Evolutionary conservation across 495 filamentous ascomycete genomes (phyloP).

Genomic region (Evernia prunastri): DNA sequence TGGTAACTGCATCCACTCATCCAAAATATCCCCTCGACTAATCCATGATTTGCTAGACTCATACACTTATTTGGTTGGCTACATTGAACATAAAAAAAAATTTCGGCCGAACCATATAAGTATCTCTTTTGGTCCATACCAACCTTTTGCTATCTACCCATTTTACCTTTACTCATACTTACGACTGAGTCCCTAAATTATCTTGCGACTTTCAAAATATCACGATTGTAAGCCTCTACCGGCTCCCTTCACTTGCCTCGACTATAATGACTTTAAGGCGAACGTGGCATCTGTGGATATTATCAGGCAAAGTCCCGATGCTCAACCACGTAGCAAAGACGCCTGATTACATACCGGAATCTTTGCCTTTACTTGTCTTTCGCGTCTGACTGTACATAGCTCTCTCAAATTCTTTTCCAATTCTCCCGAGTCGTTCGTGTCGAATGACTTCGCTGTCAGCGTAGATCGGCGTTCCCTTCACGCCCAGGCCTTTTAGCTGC

Average conservation of each 20-base stretch:
- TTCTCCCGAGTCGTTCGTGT: background rate
- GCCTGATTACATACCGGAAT: background rate
- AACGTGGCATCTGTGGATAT: background rate
- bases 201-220: too few relatives aligned
- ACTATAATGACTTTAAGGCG: too few relatives aligned
- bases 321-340: slow-evolving; percentile 1
- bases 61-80: too few relatives aligned
- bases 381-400: background rate
- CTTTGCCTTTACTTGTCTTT: background rate
- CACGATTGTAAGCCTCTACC: too few relatives aligned
- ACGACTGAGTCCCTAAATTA: too few relatives aligned
- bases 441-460: slow-evolving; percentile 11
- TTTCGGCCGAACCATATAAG: too few relatives aligned
- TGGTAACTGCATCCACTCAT: too few relatives aligned
- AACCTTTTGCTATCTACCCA: too few relatives aligned
- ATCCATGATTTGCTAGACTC: background rate
- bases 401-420: background rate
- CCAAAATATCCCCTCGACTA: background rate
- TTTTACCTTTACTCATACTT: too few relatives aligned
- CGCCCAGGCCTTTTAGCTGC: slow-evolving; percentile 8
- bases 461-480: background rate
- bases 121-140: too few relatives aligned
- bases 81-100: too few relatives aligned
- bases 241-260: background rate
- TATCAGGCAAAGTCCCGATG: background rate